Conservation (phyloP, 345 rosid species). For the Salix suchowensis region DNA sequence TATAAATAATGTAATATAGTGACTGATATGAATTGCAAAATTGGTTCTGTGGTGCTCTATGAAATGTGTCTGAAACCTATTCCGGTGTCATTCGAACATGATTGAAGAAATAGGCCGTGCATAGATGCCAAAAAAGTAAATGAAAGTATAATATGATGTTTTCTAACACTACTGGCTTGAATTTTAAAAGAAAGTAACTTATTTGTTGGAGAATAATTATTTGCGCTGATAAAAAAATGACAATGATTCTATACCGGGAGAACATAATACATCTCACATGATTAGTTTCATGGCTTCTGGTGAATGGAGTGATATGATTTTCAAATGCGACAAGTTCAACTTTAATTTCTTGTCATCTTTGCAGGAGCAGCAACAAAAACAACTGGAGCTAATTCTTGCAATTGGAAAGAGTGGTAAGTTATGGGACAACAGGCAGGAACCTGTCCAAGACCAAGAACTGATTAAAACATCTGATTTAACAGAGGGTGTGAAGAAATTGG, state of each 20-base stretch:
- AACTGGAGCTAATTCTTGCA: slow-evolving; percentile 79
- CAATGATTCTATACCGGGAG: not conserved
- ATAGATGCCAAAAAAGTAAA: not conserved
- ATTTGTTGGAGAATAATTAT: not conserved
- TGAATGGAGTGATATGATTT: not conserved
- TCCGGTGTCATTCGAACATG: not conserved
- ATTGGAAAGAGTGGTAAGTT: slow-evolving; percentile 60
- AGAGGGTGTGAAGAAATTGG: slow-evolving; percentile 27
- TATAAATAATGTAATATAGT: not conserved
- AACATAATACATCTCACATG: not conserved
- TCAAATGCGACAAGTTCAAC: not conserved
- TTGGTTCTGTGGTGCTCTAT: not conserved
- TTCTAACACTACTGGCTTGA: not conserved
- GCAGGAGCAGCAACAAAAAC: slow-evolving; percentile 90
- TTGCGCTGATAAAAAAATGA: not conserved
- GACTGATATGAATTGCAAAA: not conserved
- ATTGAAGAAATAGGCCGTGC: not conserved
- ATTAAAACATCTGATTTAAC: slow-evolving; percentile 23
- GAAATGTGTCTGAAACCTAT: not conserved
- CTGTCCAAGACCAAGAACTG: slow-evolving; percentile 26
- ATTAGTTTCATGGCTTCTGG: not conserved
- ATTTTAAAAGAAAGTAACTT: not conserved
- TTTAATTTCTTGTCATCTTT: slow-evolving; percentile 15
- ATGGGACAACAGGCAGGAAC: slow-evolving; percentile 40
- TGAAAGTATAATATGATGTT: not conserved